Percentiles rank a stretch among this genome's conserved stretches.
phyloP scores from a whole-genome alignment of 148 eudicot genomes.

The Rhododendron griersonianum region DNA sequence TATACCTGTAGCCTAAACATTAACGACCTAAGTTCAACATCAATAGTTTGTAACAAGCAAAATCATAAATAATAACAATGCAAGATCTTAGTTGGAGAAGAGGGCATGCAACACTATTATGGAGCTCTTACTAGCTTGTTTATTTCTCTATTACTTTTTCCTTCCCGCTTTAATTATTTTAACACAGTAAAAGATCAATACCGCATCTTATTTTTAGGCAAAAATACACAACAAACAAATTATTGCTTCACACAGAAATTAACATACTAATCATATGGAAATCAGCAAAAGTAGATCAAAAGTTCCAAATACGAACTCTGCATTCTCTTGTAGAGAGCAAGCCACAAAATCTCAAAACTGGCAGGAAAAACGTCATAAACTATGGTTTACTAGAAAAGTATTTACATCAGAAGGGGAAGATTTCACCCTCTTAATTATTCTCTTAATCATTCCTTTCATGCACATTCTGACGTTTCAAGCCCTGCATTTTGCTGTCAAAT shows the following conservation, averaged over 20 bases:
- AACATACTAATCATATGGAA: background rate
- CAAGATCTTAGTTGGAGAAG: background rate
- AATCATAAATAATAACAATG: background rate
- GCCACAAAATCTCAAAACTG: background rate
- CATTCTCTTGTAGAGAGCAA: background rate
- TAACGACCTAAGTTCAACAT: no score
- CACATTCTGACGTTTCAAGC: slow-evolving; percentile 16
- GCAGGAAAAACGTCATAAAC: no score
- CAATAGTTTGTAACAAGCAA: no score
- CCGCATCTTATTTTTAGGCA: no score
- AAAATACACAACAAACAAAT: background rate
- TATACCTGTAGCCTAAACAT: no score
- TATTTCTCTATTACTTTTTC: no score
- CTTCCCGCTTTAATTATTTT: no score
- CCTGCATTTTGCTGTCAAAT: slow-evolving; percentile 18
- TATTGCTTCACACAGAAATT: background rate
- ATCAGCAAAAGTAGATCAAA: background rate
- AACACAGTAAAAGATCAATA: no score
- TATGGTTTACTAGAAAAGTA: background rate
- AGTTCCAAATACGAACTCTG: background rate
- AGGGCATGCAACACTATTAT: background rate
- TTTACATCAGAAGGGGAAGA: background rate
- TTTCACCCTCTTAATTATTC: background rate
- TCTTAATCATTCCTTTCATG: slow-evolving; percentile 1
- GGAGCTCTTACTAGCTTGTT: background rate